Evolutionary conservation across 2,329 filamentous ascomycete species (phyloP), one percentile per base, ranked within the genome.

Genomic region (Exophiala alcalophila): DNA sequence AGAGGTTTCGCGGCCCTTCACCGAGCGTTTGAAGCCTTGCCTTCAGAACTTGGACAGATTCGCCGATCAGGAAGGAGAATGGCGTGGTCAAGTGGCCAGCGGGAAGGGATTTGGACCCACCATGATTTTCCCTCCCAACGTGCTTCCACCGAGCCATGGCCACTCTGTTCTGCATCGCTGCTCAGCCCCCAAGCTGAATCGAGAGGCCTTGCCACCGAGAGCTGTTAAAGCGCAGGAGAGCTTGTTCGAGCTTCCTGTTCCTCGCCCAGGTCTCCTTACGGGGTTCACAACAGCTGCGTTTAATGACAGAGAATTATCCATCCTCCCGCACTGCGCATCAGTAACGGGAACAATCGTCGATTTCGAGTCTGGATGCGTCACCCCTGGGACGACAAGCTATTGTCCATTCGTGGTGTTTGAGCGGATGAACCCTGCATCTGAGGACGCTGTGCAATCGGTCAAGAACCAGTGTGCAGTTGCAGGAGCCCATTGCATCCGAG

Each of bases 401-500:
- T 44, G 44, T 16, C 49, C 46, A 2, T 56, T 55, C 27, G 33
- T 56, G 10, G 27, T 52, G 12, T 55, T 56, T 32, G 52, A 56
- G 29, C 37, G 52, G 34, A 40, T 52, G 33, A 42, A 44, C 11
- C 35, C 32, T 9, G 16, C 40, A 11, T 46, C 47, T 19, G 50
- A 53, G 27, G 49, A 54, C 25, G 44, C 40, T 4, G 25, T 56
- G 14, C 44, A 56, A 31, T 30, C 43, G 8, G 42, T 47, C 26
- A 56, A 42, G 31, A 56, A 56, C 23, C 45, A 50, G 28, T 56
- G 53, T 28, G 53, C 53, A 10, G 42, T 56, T 16, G 47, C 41
- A 25, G 52, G 53, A 9, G 44, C 53, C 20, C 50, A 52, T 29
- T 55, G 48, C 27, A 18, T 54, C 6, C 42, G 53, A 18, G 40